phyloP scores from a whole-genome alignment of 208 protist species.

The Leishmania guyanensis region DNA sequence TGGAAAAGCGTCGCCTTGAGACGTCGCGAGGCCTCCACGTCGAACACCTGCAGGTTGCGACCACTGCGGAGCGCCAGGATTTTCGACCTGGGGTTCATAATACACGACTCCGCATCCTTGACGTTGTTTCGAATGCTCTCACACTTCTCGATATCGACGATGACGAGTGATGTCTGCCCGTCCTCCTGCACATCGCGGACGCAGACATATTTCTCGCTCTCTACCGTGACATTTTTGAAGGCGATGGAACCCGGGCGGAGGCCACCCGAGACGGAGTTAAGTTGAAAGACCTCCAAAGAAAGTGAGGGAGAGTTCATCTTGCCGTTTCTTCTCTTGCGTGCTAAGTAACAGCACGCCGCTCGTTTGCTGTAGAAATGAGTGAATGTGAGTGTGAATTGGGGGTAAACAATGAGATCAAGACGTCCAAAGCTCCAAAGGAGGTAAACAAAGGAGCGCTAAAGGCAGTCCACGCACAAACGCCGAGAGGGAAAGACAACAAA shows the following conservation, averaged over 20 bases:
- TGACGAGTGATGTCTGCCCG: slow-evolving; percentile 76
- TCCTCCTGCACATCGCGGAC: slow-evolving; percentile 94
- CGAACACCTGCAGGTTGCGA: slow-evolving; percentile 98
- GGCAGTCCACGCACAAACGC: not conserved
- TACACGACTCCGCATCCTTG: slow-evolving; percentile 97
- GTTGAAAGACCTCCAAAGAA: slow-evolving; percentile 78
- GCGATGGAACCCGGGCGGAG: slow-evolving; percentile 93
- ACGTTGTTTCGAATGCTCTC: slow-evolving; percentile 97
- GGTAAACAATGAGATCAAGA: not conserved
- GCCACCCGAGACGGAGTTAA: slow-evolving; percentile 88
- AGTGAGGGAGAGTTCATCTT: slow-evolving; percentile 62
- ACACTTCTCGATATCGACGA: slow-evolving; percentile 96
- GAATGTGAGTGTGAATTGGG: not conserved
- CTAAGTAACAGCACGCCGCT: not conserved
- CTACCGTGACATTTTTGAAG: slow-evolving; percentile 97
- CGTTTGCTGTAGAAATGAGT: not conserved
- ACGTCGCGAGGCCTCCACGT: slow-evolving; percentile 96
- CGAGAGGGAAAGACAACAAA: not conserved
- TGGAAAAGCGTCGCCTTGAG: slow-evolving; percentile 95
- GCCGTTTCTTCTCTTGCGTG: not conserved
- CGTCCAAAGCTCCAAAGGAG: not conserved
- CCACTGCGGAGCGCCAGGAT: slow-evolving; percentile 97
- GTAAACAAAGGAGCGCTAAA: not conserved
- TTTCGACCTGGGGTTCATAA: slow-evolving; percentile 98
- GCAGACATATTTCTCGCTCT: slow-evolving; percentile 98